Evolutionary conservation across 768 basidiomycete species (phyloP).

Genomic region (Kwoniella dendrophila): DNA sequence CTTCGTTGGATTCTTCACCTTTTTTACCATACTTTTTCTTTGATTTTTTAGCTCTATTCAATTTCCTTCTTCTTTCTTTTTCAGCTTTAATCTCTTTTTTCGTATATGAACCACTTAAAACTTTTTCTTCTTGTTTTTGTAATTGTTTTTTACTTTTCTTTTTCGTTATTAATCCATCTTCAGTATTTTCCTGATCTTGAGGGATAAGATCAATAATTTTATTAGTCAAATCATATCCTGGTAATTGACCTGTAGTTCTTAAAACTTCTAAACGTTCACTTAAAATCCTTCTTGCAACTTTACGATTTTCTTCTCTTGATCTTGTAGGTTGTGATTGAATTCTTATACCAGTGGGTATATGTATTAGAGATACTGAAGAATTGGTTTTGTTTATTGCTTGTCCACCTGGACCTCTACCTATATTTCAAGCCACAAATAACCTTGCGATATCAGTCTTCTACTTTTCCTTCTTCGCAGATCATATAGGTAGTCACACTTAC

Average conservation of each 20-base stretch:
- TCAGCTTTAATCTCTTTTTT: constrained; percentile 48
- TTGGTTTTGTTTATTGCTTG: constrained; percentile 94
- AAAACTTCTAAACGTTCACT: constrained; percentile 67
- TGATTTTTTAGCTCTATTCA: constrained; percentile 74
- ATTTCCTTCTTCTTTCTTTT: constrained; percentile 73
- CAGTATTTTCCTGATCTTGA: neutral
- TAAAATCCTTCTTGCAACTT: constrained; percentile 71
- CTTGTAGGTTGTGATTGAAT: constrained; percentile 87
- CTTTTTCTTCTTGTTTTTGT: constrained; percentile 16
- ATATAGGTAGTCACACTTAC: constrained; percentile 63
- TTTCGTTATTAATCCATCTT: neutral
- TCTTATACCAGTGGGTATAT: constrained; percentile 83
- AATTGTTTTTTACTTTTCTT: constrained; percentile 4
- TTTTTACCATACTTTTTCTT: constrained; percentile 64
- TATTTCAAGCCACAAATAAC: neutral
- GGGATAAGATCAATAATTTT: neutral
- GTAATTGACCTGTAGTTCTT: constrained; percentile 22
- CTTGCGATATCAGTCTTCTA: constrained; percentile 4
- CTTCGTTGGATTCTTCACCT: constrained; percentile 20
- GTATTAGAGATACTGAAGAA: constrained; percentile 78
- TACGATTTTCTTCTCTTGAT: constrained; percentile 76
- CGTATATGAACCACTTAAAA: constrained; percentile 13
- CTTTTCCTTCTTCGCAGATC: constrained; percentile 56
- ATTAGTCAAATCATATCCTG: constrained; percentile 1
- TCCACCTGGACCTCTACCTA: constrained; percentile 91